A percentile compares a stretch with the other conserved stretches of the same genome.
These are phyloP conservation scores for Camelina hispida DNA, from an alignment of 345 rosid species.

Conservation along the genomic window DNA sequence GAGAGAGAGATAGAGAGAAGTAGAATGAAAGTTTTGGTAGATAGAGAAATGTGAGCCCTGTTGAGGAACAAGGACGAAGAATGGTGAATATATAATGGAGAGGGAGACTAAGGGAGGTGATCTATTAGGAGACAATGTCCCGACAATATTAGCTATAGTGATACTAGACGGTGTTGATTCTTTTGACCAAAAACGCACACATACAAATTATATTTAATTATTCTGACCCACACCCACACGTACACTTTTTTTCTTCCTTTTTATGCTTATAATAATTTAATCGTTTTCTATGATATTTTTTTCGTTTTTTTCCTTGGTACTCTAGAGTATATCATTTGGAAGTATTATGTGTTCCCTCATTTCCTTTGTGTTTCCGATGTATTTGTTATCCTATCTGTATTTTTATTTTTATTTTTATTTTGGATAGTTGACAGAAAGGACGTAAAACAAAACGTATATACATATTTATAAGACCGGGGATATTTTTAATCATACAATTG, in stretches of 20 bases:
- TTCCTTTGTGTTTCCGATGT: slow-evolving; percentile 43
- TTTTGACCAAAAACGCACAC: slow-evolving; percentile 43
- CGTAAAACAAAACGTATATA: not conserved
- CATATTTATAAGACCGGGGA: slow-evolving; percentile 12
- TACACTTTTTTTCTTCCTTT: slow-evolving; percentile 6
- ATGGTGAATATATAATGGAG: slow-evolving; percentile 23
- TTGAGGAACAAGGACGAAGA: slow-evolving; percentile 35
- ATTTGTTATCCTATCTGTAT: slow-evolving; percentile 38
- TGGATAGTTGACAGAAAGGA: slow-evolving; percentile 23
- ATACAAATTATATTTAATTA: slow-evolving; percentile 21
- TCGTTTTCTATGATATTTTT: not conserved
- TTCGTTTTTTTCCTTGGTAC: not conserved
- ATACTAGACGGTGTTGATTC: slow-evolving; percentile 49
- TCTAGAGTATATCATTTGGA: slow-evolving; percentile 18
- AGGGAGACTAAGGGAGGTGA: slow-evolving; percentile 12
- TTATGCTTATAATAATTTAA: slow-evolving; percentile 3
- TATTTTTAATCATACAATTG: not conserved
- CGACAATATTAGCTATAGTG: slow-evolving; percentile 41
- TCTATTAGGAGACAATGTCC: slow-evolving; percentile 11
- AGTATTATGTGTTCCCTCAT: slow-evolving; percentile 14
- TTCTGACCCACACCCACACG: slow-evolving; percentile 38
- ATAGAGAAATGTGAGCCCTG: slow-evolving; percentile 44
- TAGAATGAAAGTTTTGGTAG: not conserved
- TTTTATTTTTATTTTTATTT: slow-evolving; percentile 21
- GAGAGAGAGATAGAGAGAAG: slow-evolving; percentile 1